phyloP scores from a whole-genome alignment of 306 rosid genomes.

The Cucurbita pepo region DNA sequence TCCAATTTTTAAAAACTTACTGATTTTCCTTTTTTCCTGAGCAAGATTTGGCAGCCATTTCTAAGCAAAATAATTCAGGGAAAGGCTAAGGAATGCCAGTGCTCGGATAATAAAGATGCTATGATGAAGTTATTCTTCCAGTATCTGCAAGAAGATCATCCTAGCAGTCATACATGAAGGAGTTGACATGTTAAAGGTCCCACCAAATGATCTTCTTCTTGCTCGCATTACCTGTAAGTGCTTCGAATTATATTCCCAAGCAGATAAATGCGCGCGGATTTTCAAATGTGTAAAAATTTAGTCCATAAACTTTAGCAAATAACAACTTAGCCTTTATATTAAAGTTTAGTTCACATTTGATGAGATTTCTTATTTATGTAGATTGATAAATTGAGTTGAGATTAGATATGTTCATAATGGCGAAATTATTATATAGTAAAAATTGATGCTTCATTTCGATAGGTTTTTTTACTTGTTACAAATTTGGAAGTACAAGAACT shows the following conservation, averaged over 20 bases:
- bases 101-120: background rate
- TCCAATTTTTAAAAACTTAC: background rate
- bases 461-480: too few relatives aligned
- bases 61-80: background rate
- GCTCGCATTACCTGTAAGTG: background rate
- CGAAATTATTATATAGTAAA: too few relatives aligned
- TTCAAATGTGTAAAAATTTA: too few relatives aligned
- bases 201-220: background rate
- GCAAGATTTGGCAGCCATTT: constrained; percentile 1
- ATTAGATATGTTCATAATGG: too few relatives aligned
- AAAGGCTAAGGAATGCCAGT: background rate
- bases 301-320: too few relatives aligned
- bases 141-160: background rate
- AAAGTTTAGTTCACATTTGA: too few relatives aligned
- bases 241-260: background rate
- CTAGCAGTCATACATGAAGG: background rate
- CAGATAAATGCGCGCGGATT: background rate
- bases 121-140: background rate
- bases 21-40: background rate
- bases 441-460: too few relatives aligned
- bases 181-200: background rate
- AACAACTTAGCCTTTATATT: too few relatives aligned
- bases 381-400: too few relatives aligned
- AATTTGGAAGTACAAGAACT: too few relatives aligned
- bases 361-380: too few relatives aligned